Conservation (phyloP, 306 rosid species). For the Vigna trinervia region DNA sequence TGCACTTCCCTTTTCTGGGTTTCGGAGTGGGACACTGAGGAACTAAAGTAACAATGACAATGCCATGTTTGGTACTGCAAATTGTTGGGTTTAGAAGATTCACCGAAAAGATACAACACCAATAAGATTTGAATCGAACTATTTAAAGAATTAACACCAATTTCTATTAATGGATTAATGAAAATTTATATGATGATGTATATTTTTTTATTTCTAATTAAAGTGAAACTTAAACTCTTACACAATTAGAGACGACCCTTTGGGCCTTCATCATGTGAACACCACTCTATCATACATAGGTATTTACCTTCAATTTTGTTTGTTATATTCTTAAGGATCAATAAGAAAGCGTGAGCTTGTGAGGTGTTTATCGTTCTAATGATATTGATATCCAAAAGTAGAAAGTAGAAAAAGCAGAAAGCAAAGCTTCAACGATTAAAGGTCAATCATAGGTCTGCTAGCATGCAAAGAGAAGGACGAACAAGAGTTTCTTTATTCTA, state of each 20-base stretch:
- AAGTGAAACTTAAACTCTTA: too few relatives aligned
- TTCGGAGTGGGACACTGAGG: conserved; percentile 6
- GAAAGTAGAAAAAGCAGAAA: conserved; percentile 29
- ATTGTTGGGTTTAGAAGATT: too few relatives aligned
- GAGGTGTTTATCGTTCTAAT: not conserved
- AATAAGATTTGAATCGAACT: too few relatives aligned
- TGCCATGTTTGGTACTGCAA: conserved; percentile 15
- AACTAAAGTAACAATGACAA: conserved; percentile 24
- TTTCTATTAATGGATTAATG: rapidly evolving
- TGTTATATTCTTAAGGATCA: conserved; percentile 29
- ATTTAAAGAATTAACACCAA: too few relatives aligned
- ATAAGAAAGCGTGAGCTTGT: conserved; percentile 5
- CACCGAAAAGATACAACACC: too few relatives aligned
- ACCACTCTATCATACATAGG: conserved; percentile 13
- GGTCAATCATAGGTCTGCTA: conserved; percentile 17
- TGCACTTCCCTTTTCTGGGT: conserved; percentile 27
- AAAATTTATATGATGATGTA: too few relatives aligned
- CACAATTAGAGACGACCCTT: not conserved
- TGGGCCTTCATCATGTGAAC: conserved; percentile 39
- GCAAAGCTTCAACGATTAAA: conserved; percentile 21
- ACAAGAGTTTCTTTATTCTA: not conserved
- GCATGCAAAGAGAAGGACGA: conserved; percentile 21
- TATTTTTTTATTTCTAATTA: too few relatives aligned
- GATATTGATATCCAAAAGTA: not conserved
- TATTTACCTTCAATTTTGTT: not conserved